Conservation (phyloP, 2,329 filamentous ascomycete genomes). For the Scytalidium sp. region DNA sequence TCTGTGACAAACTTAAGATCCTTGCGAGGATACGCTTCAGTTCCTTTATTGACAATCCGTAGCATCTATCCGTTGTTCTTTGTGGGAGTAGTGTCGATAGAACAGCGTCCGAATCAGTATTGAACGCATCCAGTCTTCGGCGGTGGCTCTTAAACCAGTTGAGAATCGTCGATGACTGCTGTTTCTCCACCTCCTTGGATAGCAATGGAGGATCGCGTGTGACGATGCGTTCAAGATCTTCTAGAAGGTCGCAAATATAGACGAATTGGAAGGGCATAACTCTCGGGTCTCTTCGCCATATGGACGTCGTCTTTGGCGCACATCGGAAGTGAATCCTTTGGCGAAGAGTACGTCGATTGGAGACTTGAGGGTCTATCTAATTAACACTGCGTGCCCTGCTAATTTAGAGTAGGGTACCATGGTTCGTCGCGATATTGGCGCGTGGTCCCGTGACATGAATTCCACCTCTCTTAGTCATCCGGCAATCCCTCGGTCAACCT, state of each 20-base stretch:
- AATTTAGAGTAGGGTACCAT: too few relatives aligned
- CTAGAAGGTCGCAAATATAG: slow-evolving; percentile 71
- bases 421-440: neutral
- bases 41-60: slow-evolving; percentile 59
- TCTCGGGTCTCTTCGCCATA: neutral
- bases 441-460: neutral
- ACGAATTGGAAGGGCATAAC: slow-evolving; percentile 65
- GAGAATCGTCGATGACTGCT: slow-evolving; percentile 52
- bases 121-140: slow-evolving; percentile 50
- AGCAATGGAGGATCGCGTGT: slow-evolving; percentile 36
- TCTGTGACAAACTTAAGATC: slow-evolving; percentile 61
- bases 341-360: too few relatives aligned
- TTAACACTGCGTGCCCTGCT: too few relatives aligned
- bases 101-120: slow-evolving; percentile 59
- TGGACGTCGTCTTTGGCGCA: neutral
- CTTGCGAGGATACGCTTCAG: slow-evolving; percentile 67
- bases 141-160: slow-evolving; percentile 70
- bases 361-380: too few relatives aligned
- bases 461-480: neutral
- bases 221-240: slow-evolving; percentile 56
- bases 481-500: neutral
- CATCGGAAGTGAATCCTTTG: neutral
- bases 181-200: slow-evolving; percentile 39
- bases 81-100: slow-evolving; percentile 76
- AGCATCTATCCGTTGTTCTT: slow-evolving; percentile 73